A percentile compares a stretch with the other conserved stretches of the same genome.
Evolutionary conservation across 495 filamentous ascomycete species (phyloP).

Genomic region (Annulohypoxylon maeteangense): DNA sequence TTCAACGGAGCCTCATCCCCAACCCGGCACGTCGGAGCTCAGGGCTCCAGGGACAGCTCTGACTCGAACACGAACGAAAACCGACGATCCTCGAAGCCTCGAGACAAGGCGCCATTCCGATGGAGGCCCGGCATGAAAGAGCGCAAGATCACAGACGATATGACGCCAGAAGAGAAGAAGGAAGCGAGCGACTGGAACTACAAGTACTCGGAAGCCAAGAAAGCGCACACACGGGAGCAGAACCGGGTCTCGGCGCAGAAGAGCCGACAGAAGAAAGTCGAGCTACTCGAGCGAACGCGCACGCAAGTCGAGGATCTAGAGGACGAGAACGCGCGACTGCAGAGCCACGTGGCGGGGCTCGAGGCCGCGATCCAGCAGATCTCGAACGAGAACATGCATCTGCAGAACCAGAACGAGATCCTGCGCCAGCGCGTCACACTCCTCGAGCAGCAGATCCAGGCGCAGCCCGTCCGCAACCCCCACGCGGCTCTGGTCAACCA

Average conservation of each 20-base stretch:
- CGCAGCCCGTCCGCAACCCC: neutral
- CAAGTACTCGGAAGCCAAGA: neutral
- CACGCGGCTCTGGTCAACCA: neutral
- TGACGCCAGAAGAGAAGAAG: conserved; percentile 12
- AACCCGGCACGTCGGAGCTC: neutral
- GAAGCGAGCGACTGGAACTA: neutral
- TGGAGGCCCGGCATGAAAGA: conserved; percentile 17
- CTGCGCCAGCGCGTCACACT: neutral
- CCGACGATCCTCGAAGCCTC: neutral
- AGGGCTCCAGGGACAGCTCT: neutral
- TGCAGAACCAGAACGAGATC: neutral
- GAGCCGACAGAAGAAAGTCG: conserved; percentile 16
- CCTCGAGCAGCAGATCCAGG: neutral
- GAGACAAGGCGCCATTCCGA: neutral
- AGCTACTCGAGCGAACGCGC: neutral
- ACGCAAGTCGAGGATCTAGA: neutral
- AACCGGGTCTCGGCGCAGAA: conserved; percentile 20
- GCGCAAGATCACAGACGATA: conserved; percentile 14
- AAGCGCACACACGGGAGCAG: conserved; percentile 2
- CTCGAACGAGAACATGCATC: neutral
- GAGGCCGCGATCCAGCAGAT: neutral
- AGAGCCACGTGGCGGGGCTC: neutral
- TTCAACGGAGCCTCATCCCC: neutral
- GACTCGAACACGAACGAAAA: neutral
- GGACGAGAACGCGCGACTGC: neutral